Evolutionary conservation across 495 filamentous ascomycete species (phyloP), one percentile per base, ranked within the genome.

Genomic region (Aspergillus wentii): DNA sequence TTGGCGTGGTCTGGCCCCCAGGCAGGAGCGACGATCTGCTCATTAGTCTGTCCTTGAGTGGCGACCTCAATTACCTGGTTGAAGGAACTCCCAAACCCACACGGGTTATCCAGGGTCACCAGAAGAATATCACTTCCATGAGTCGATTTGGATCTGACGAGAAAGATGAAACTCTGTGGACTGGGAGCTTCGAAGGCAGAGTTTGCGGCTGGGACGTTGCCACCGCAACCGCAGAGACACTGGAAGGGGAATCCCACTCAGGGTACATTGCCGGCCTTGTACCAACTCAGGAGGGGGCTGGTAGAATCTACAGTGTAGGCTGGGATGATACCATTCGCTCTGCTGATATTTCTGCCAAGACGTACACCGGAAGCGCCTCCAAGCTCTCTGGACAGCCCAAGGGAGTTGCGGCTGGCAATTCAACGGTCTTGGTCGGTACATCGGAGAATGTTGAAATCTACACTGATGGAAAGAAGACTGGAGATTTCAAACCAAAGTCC

Each of bases 271-370:
- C 85, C 7, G 85, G 83, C 17, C 79, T 98, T 35, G 61, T 84
- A 2, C 62, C 81, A 1, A 71, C 74, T 11, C 38, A 62, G 3
- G 62, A 69, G 36, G 71, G 75, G 8, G 48, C 58, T 4, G 72
- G 79, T 19, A 68, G 78, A 41, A 76, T 88, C 19, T 88, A 86
- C 64, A 92, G 85, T 62, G 84, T 90, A 11, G 89, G 79, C 49
- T 97, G 92, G 92, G 92, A 98, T 59, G 92, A 98, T 59, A 90
- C 86, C 4, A 76, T 95, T 25, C 85, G 90, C 40, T 81, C 77
- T 26, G 73, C 94, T 43, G 85, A 92, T 46, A 46, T 66, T 31
- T 61, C 67, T 0, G 72, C 73, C 27, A 70, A 71, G 41, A 78
- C 71, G 5, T 86, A 83, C 56, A 74, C 68, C 20, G 76, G 74